Conservation (phyloP, 768 basidiomycete genomes). For the Kwoniella shandongensis region DNA sequence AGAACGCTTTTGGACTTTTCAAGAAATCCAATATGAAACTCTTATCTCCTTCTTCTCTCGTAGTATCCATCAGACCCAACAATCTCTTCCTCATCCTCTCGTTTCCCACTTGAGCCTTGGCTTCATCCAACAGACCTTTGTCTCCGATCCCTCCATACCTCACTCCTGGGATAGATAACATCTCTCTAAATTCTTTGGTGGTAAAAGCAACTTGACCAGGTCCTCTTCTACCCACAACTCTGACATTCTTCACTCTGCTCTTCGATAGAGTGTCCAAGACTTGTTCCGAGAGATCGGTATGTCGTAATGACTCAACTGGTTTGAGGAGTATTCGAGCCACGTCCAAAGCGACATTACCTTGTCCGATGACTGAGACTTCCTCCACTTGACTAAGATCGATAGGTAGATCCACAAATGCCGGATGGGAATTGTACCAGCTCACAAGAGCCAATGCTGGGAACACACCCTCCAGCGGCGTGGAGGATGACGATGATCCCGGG, state of each 20-base stretch:
- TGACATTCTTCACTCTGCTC: slow-evolving; percentile 71
- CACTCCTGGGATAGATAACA: slow-evolving; percentile 67
- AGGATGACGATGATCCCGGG: slow-evolving; percentile 58
- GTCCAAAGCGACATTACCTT: slow-evolving; percentile 93
- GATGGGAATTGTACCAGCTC: slow-evolving; percentile 95
- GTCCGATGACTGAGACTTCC: slow-evolving; percentile 83
- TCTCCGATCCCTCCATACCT: slow-evolving; percentile 53
- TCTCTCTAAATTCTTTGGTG: slow-evolving; percentile 86
- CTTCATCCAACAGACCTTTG: slow-evolving; percentile 35
- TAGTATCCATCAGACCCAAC: slow-evolving; percentile 51
- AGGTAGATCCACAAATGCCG: slow-evolving; percentile 65
- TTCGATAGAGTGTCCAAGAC: slow-evolving; percentile 68
- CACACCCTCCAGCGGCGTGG: slow-evolving; percentile 56
- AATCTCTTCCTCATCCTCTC: slow-evolving; percentile 54
- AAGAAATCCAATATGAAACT: slow-evolving; percentile 50
- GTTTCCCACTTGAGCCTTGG: slow-evolving; percentile 39
- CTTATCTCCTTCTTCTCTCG: slow-evolving; percentile 21
- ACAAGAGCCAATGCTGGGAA: slow-evolving; percentile 79
- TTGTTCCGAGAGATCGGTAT: slow-evolving; percentile 73
- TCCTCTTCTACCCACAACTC: slow-evolving; percentile 80
- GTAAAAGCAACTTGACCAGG: slow-evolving; percentile 87
- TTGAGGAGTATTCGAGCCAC: slow-evolving; percentile 86
- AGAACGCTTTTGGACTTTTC: slow-evolving; percentile 42
- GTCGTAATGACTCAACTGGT: slow-evolving; percentile 61
- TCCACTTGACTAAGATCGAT: slow-evolving; percentile 61